These are phyloP conservation scores for Phytophthora ramorum DNA, from an alignment of 352 stramenopile species.

Conservation along the genomic window DNA sequence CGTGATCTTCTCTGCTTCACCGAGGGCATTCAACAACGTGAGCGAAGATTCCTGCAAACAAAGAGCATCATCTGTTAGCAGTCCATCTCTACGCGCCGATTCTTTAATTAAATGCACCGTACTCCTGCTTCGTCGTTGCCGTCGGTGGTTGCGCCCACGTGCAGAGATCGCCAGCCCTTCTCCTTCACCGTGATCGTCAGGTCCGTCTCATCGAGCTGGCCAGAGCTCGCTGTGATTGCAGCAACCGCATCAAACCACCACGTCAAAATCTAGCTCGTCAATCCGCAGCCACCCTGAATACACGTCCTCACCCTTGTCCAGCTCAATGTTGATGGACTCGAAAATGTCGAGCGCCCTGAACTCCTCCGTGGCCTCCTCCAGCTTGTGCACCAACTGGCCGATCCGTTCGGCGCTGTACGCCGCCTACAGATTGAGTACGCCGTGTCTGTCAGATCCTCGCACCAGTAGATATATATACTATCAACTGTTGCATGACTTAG, in stretches of 20 bases:
- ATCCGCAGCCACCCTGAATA: neutral
- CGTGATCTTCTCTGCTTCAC: constrained; percentile 86
- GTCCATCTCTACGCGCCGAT: neutral
- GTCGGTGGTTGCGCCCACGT: constrained; percentile 86
- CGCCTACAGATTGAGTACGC: constrained; percentile 36
- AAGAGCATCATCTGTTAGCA: neutral
- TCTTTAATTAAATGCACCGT: constrained; percentile 8
- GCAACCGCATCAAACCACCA: constrained; percentile 2
- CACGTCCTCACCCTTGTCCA: constrained; percentile 65
- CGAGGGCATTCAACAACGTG: constrained; percentile 85
- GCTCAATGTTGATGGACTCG: constrained; percentile 80
- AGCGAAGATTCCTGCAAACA: constrained; percentile 76
- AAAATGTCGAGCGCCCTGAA: constrained; percentile 86
- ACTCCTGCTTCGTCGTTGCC: constrained; percentile 87
- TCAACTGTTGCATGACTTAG: neutral
- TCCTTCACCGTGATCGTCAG: constrained; percentile 90
- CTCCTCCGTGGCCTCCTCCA: constrained; percentile 72
- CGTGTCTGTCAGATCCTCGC: constrained; percentile 1
- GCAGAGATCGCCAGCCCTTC: constrained; percentile 85
- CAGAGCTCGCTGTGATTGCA: constrained; percentile 59
- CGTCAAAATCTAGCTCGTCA: constrained; percentile 5
- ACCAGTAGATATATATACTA: neutral
- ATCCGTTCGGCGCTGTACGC: constrained; percentile 75
- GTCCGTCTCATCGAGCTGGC: constrained; percentile 78
- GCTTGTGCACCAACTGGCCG: constrained; percentile 59